phyloP scores from a whole-genome alignment of 129 eudicot species.

The Flaveria linearis region DNA sequence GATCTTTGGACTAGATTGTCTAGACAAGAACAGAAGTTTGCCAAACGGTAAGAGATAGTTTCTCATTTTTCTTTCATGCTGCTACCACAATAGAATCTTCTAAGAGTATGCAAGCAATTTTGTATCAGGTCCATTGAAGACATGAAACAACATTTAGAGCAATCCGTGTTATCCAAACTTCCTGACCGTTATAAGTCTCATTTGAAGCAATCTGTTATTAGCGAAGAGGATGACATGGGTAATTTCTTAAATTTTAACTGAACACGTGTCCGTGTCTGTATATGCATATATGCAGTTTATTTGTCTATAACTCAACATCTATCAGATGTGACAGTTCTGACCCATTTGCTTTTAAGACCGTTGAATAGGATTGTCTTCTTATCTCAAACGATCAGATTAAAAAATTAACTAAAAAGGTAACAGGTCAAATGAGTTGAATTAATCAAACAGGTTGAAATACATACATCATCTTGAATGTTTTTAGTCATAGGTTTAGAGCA shows the following conservation, averaged over 20 bases:
- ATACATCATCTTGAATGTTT: no score
- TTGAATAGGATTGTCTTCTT: no score
- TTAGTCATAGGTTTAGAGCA: background rate
- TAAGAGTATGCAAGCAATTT: background rate
- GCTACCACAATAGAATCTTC: constrained; percentile 2
- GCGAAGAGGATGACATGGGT: constrained; percentile 96
- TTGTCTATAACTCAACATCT: no score
- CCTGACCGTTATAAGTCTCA: constrained; percentile 84
- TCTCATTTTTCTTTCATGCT: background rate
- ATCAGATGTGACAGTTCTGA: no score
- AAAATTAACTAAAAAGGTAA: no score
- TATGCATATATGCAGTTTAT: no score
- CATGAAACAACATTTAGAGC: constrained; percentile 59
- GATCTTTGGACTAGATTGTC: constrained; percentile 79
- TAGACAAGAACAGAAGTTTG: constrained; percentile 64
- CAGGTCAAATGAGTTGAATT: no score
- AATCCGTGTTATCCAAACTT: constrained; percentile 72
- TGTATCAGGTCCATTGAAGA: constrained; percentile 59
- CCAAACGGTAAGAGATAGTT: constrained; percentile 43
- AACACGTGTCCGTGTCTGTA: background rate
- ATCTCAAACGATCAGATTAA: no score
- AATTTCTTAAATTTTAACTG: constrained; percentile 23
- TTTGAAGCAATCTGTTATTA: constrained; percentile 73
- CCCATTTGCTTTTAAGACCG: no score
- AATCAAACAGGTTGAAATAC: no score